phyloP scores from a whole-genome alignment of 2,329 filamentous ascomycete species.

The Cytospora paraplurivora region DNA sequence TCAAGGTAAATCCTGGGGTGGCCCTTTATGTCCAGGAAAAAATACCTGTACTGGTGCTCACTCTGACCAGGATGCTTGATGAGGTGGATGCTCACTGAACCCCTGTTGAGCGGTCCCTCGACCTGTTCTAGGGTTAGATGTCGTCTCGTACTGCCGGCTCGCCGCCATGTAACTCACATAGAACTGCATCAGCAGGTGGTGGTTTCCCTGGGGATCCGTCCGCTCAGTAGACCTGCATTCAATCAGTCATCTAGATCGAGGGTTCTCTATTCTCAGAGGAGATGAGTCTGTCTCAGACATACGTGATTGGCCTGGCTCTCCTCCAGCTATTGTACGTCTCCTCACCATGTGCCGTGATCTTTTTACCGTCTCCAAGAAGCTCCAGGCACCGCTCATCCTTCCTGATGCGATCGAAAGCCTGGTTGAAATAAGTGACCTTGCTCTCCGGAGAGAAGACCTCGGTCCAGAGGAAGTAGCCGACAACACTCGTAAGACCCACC shows the following conservation, averaged over 20 bases:
- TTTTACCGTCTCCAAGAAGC: conserved; percentile 71
- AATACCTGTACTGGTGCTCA: conserved; percentile 76
- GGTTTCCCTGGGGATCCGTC: conserved; percentile 72
- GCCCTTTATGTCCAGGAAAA: conserved; percentile 79
- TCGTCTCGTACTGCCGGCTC: conserved; percentile 67
- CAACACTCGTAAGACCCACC: conserved; percentile 73
- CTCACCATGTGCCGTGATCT: conserved; percentile 82
- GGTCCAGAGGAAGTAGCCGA: conserved; percentile 75
- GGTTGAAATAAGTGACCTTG: conserved; percentile 86
- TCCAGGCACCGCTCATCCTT: conserved; percentile 70
- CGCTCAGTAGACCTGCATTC: conserved; percentile 62
- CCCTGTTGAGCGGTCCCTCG: conserved; percentile 73
- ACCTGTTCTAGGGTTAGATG: conserved; percentile 71
- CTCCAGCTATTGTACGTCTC: conserved; percentile 82
- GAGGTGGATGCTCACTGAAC: conserved; percentile 78
- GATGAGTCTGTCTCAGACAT: conserved; percentile 33
- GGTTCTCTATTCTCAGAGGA: background rate
- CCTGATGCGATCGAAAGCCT: conserved; percentile 78
- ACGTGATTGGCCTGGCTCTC: conserved; percentile 63
- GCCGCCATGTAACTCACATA: conserved; percentile 56
- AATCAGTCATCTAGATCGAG: conserved; percentile 1
- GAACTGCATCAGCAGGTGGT: conserved; percentile 85
- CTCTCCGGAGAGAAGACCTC: conserved; percentile 85
- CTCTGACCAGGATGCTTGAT: conserved; percentile 64
- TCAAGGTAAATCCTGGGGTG: conserved; percentile 67